A percentile compares a stretch with the other conserved stretches of the same genome.
Evolutionary conservation across 1,284 basidiomycete genomes (phyloP).

Genomic region (Cutaneotrichosporon sp.): DNA sequence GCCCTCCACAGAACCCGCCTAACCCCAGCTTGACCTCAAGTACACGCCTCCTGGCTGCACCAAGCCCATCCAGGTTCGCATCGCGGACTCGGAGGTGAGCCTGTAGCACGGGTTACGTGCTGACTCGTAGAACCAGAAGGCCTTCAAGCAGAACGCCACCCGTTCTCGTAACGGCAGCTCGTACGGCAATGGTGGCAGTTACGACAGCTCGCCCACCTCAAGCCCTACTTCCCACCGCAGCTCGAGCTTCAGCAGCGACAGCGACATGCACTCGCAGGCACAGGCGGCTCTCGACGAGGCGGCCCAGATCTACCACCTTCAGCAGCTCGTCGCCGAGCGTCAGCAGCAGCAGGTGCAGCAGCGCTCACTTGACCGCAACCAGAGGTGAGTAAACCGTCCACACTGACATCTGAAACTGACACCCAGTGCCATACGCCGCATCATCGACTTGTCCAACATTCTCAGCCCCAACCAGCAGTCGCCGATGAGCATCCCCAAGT

Average conservation of each 20-base stretch:
- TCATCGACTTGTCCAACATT: not conserved
- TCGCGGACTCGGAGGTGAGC: slow-evolving; percentile 46
- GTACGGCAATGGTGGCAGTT: not conserved
- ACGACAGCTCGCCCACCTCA: not conserved
- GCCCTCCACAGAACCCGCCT: not conserved
- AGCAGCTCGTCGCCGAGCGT: not conserved
- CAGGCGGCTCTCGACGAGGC: not conserved
- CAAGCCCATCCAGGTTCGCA: slow-evolving; percentile 37
- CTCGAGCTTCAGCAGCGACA: not conserved
- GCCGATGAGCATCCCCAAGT: not conserved
- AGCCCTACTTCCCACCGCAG: not conserved
- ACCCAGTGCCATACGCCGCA: not conserved
- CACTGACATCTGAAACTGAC: not conserved
- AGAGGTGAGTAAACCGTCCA: not conserved
- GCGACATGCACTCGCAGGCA: no score
- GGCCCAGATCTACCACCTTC: not conserved
- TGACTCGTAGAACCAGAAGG: slow-evolving; percentile 31
- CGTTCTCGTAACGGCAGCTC: not conserved
- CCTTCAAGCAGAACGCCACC: slow-evolving; percentile 23
- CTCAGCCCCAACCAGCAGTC: not conserved
- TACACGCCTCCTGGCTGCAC: slow-evolving; percentile 28
- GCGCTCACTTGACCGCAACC: not conserved
- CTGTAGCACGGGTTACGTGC: not conserved
- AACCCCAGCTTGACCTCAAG: slow-evolving; percentile 35
- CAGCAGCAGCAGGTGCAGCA: not conserved